Evolutionary conservation across 345 rosid genomes (phyloP).

Genomic region (Aegle marmelos): DNA sequence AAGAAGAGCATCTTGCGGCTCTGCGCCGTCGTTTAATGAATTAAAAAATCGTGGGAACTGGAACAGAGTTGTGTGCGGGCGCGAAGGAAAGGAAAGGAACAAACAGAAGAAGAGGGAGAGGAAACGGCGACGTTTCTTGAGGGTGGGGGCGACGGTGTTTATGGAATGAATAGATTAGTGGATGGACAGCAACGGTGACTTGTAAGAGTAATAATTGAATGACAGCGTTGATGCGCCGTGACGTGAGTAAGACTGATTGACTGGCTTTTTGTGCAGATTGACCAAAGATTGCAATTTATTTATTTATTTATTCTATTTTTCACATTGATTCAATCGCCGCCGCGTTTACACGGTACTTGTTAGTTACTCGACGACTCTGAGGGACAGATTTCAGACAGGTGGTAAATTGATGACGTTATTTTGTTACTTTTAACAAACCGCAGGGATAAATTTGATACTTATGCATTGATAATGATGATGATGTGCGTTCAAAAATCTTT

Average conservation of each 20-base stretch:
- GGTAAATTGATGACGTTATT: too few relatives aligned
- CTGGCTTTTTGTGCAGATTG: not conserved
- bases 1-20: not conserved
- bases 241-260: not conserved
- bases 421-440: too few relatives aligned
- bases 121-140: not conserved
- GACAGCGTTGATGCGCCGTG: not conserved
- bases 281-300: too few relatives aligned
- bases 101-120: not conserved
- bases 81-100: not conserved
- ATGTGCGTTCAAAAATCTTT: too few relatives aligned
- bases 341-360: too few relatives aligned
- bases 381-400: too few relatives aligned
- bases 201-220: not conserved
- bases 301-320: too few relatives aligned
- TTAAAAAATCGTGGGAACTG: constrained; percentile 11
- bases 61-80: not conserved
- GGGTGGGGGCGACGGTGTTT: not conserved
- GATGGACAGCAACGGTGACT: too few relatives aligned
- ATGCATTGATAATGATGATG: too few relatives aligned
- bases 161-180: not conserved
- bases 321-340: too few relatives aligned
- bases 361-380: too few relatives aligned
- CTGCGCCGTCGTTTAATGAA: not conserved
- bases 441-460: too few relatives aligned